Evolutionary conservation across 768 basidiomycete species (phyloP), one percentile per base, ranked within the genome.

Genomic region (Neoboletus brunneissimus): DNA sequence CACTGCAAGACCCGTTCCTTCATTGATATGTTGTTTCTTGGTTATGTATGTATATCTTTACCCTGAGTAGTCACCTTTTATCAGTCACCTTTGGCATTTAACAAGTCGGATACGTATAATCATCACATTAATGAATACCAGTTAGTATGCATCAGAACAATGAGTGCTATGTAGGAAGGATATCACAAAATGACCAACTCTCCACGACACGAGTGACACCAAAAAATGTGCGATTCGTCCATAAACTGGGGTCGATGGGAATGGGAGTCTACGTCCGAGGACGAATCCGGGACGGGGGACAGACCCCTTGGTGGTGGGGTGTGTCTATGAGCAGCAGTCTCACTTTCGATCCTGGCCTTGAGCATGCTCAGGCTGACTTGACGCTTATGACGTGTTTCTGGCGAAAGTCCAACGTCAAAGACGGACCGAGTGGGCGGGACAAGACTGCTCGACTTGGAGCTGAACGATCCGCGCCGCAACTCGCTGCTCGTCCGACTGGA

Each of bases 211-310:
- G 88, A 83, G 65, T 85, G 80, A 73, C 91, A 94, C 90, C 91
- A 94, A 74, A 94, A 93, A 18, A 94, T 83, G 67, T 93, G 91
- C 27, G 90, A 85, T 62, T 93, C 91, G 64, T 94, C 91, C 75
- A 92, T 75, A 67, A 92, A 93, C 65, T 91, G 89, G 4, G 88
- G 79, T 50, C 86, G 83, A 43, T 59, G 60, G 1, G 64, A 45
- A 18, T 57, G 38, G 1, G 59, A 37, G 20, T 68, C 64, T 1
- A 62, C 67, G 18, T 67, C 60, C 0, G 63, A 63, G 20, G 41
- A 3, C 0, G 59, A 34, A 34, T 71, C 72, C 29, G 79, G 79
- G 31, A 81, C 77, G 23, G 81, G 81, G 37, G 86, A 86, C 51
- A 85, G 72, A 15, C 79, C 76, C 48, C 85, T 76, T 20, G 83